Percentiles rank a stretch among this genome's conserved stretches.
Evolutionary conservation across 495 filamentous ascomycete genomes (phyloP).

Genomic region (Friedmanniomyces simplex): DNA sequence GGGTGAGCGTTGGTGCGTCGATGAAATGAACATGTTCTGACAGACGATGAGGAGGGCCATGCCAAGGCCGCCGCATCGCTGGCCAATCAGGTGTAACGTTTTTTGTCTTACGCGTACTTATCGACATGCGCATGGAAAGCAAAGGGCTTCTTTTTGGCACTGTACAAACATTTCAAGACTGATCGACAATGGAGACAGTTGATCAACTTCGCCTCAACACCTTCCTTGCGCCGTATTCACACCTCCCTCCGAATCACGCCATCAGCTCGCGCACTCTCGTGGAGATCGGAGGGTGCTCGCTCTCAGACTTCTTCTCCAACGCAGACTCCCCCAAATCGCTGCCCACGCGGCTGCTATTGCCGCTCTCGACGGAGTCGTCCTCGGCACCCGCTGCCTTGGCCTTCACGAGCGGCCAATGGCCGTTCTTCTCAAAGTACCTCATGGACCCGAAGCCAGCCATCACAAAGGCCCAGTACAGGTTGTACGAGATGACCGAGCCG

Average conservation of each 20-base stretch:
- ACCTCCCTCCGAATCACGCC: not conserved
- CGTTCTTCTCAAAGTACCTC: conserved; percentile 57
- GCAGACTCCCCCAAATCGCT: not conserved
- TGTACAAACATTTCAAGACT: too few relatives aligned
- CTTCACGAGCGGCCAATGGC: conserved; percentile 53
- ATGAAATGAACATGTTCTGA: not conserved
- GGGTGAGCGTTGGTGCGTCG: not conserved
- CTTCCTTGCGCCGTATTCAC: too few relatives aligned
- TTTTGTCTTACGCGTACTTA: too few relatives aligned
- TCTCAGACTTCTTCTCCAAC: not conserved
- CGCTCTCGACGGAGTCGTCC: not conserved
- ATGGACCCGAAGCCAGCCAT: conserved; percentile 51
- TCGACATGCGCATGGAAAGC: too few relatives aligned
- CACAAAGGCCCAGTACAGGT: conserved; percentile 71
- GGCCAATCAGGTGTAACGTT: too few relatives aligned
- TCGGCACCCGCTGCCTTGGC: conserved; percentile 5
- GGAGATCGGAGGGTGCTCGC: not conserved
- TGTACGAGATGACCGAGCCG: conserved; percentile 74
- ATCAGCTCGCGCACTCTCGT: not conserved
- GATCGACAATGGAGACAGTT: too few relatives aligned
- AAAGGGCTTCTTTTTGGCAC: too few relatives aligned
- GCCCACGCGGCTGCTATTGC: not conserved
- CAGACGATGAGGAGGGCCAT: not conserved
- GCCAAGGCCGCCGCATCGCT: too few relatives aligned
- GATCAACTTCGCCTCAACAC: too few relatives aligned